Base-by-base conservation (phyloP, 495 filamentous ascomycete genomes). In the Xylaria cubensis region DNA sequence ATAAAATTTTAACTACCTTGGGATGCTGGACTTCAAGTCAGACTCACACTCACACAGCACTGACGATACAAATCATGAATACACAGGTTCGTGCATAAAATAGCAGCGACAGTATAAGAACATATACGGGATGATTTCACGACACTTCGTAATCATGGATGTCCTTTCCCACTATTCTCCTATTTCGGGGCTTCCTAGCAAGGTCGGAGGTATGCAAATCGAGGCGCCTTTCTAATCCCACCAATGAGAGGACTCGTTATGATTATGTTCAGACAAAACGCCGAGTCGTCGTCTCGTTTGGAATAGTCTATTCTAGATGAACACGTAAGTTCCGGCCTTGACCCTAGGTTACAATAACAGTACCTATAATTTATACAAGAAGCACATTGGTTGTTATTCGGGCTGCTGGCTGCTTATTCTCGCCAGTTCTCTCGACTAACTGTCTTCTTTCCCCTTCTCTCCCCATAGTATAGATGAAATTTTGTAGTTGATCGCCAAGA, bases 171-270 rank as follows among this genome's bases (percentile, higher is more conserved):
- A 41, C 50, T 3, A 3, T 56, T n/a, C 50, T 39, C 10, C 48
- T n/a, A 42, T 44, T 67, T 42, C 64, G 64, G 64, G 44, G 3
- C 21, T 51, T 50, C 24, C 13, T 19, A 65, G 24, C 29, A 26
- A 66, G 46, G 44, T 29, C 64, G 44, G 64, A 13, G 29, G 9
- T 50, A 66, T 66, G 64, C 24, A 51, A 51, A 7, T 66, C 44
- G 44, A 66, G 42, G 34, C 51, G 39, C 9, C 36, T 34, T 32
- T 62, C 55, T 19, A 36, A 69, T 69, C 48, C 67, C 67, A 59
- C 55, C 67, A 69, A 69, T 69, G 39, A 69, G 41, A 69, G 13
- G 24, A 44, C 50, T 42, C 29, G 32, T 15, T 19, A 17, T 17
- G 48, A n/a, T n/a, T 32, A 56, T 34, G 44, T 42, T 42, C 15